Conservation (phyloP, 495 filamentous ascomycete species). For the Xylaria flabelliformis region DNA sequence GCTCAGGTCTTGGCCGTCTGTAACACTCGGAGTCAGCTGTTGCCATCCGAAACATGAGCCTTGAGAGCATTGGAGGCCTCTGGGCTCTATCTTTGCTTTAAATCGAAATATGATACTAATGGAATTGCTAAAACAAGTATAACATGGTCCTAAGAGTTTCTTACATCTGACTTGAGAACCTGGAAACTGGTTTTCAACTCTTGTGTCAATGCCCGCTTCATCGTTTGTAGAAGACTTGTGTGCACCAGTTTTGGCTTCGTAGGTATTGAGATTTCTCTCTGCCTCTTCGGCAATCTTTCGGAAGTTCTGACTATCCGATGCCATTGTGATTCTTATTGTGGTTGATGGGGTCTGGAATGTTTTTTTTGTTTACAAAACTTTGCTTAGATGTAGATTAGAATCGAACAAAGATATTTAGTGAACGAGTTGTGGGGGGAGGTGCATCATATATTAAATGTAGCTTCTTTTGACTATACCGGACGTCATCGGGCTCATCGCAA, state of each 20-base stretch:
- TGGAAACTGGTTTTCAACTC: conserved; percentile 44
- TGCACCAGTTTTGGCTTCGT: conserved; percentile 50
- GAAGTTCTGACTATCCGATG: conserved; percentile 30
- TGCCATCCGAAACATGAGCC: background rate
- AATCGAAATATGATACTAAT: background rate
- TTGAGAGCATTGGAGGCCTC: background rate
- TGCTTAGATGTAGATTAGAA: background rate
- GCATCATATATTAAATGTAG: background rate
- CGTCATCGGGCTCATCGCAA: conserved; percentile 27
- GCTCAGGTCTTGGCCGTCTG: conserved; percentile 41
- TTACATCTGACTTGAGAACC: conserved; percentile 1
- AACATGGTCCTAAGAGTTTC: background rate
- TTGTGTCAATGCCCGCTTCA: conserved; percentile 42
- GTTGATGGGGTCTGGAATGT: background rate
- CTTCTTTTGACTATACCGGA: conserved; percentile 1
- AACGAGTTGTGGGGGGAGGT: background rate
- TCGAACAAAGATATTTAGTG: background rate
- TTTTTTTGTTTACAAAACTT: background rate
- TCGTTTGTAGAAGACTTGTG: conserved; percentile 33
- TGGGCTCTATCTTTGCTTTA: background rate
- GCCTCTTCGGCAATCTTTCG: conserved; percentile 51
- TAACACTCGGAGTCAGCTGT: conserved; percentile 15
- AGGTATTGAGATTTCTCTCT: conserved; percentile 56
- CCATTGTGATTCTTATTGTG: conserved; percentile 28
- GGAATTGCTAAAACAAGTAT: background rate